Evolutionary conservation across 2,329 filamentous ascomycete genomes (phyloP).

Genomic region (Fusarium tanahbumbuense): DNA sequence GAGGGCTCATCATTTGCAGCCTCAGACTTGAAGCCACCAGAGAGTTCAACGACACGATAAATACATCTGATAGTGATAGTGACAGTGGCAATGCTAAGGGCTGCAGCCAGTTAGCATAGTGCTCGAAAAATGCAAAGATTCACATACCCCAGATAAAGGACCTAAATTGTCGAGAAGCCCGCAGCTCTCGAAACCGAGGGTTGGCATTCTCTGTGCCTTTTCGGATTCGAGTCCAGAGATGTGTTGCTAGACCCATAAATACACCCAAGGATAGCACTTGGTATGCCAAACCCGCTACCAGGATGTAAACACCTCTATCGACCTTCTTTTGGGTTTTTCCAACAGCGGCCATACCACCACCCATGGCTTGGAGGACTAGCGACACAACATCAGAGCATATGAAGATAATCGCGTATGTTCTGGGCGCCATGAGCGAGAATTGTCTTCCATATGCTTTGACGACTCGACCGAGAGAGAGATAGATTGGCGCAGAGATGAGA

Average conservation of each 20-base stretch:
- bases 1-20: constrained; percentile 33
- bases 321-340: constrained; percentile 8
- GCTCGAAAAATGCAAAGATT: not conserved
- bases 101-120: not conserved
- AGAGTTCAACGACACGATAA: constrained; percentile 34
- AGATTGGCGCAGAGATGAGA: constrained; percentile 43
- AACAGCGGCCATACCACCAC: constrained; percentile 33
- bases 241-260: constrained; percentile 1
- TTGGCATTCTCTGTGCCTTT: not conserved
- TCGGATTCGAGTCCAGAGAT: not conserved
- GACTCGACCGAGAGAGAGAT: constrained; percentile 41
- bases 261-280: constrained; percentile 33
- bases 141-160: constrained; percentile 1
- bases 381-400: constrained; percentile 33
- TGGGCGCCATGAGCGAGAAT: constrained; percentile 28
- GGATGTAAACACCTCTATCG: constrained; percentile 30
- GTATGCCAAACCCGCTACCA: constrained; percentile 34
- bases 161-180: constrained; percentile 16
- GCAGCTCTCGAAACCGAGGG: constrained; percentile 5
- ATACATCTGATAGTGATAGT: constrained; percentile 27
- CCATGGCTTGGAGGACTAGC: constrained; percentile 33
- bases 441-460: constrained; percentile 36
- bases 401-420: constrained; percentile 29
- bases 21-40: constrained; percentile 29
- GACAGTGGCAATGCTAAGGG: not conserved